Evolutionary conservation across 768 basidiomycete genomes (phyloP).

Genomic region (Phaeotremella fagi): DNA sequence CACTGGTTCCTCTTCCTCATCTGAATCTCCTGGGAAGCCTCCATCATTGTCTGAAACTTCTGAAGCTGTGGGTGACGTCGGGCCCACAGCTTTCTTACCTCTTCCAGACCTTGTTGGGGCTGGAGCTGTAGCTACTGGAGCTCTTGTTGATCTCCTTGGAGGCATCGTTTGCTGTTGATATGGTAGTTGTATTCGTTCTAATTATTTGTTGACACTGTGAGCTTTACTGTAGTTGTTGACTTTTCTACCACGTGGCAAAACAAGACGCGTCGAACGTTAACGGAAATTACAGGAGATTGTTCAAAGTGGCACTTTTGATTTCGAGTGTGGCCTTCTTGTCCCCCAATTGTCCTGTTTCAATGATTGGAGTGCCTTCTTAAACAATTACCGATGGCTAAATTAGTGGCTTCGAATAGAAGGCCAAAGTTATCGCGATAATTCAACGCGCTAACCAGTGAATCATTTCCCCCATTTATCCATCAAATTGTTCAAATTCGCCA

Average conservation of each 20-base stretch:
- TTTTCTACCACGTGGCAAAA: not conserved
- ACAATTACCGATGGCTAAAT: too few relatives aligned
- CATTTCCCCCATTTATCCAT: too few relatives aligned
- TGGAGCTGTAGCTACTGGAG: not conserved
- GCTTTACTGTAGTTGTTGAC: not conserved
- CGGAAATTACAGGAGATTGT: not conserved
- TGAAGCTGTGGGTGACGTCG: not conserved
- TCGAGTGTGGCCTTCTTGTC: too few relatives aligned
- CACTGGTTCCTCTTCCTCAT: slow-evolving; percentile 11
- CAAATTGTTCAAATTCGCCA: too few relatives aligned
- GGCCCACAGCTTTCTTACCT: not conserved
- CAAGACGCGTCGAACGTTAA: not conserved
- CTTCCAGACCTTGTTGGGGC: not conserved
- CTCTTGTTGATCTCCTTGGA: not conserved
- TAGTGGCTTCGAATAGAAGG: too few relatives aligned
- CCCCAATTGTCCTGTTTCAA: too few relatives aligned
- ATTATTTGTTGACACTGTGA: too few relatives aligned
- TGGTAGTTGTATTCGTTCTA: too few relatives aligned
- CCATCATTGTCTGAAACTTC: slow-evolving; percentile 6
- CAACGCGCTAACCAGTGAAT: too few relatives aligned
- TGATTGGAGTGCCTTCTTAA: too few relatives aligned
- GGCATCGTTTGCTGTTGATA: not conserved
- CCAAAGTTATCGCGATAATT: too few relatives aligned
- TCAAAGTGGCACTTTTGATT: too few relatives aligned
- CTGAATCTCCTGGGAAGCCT: slow-evolving; percentile 6